A percentile compares a stretch with the other conserved stretches of the same genome.
Evolutionary conservation across 2,329 filamentous ascomycete species (phyloP).

Genomic region (Volutella citrinella): DNA sequence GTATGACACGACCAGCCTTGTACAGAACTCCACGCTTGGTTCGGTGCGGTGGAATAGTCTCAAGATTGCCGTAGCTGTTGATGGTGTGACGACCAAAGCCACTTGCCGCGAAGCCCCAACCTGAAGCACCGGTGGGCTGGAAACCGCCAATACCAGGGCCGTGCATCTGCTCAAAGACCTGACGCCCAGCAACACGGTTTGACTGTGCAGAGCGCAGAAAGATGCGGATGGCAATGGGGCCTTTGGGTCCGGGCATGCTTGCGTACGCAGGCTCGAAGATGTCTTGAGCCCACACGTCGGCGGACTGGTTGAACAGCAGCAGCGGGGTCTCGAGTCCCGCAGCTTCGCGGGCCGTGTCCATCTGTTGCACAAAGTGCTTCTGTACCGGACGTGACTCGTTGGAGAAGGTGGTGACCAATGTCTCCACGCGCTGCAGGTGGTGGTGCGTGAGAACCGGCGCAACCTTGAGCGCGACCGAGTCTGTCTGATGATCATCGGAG

Average conservation of each 20-base stretch:
- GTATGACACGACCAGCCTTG: conserved; percentile 18
- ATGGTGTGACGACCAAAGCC: conserved; percentile 13
- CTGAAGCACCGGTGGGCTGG: conserved; percentile 21
- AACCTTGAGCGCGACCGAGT: conserved; percentile 29
- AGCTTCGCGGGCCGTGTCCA: too few relatives aligned
- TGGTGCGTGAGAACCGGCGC: conserved; percentile 36
- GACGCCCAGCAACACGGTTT: conserved; percentile 25
- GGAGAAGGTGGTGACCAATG: conserved; percentile 12
- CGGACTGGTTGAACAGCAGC: conserved; percentile 6
- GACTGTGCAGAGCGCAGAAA: conserved; percentile 30
- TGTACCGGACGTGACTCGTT: background rate
- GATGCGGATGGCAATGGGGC: conserved; percentile 28
- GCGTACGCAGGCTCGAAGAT: conserved; percentile 37
- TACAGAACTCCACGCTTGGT: conserved; percentile 15
- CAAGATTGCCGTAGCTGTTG: conserved; percentile 31
- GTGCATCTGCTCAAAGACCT: conserved; percentile 31
- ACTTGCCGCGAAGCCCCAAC: too few relatives aligned
- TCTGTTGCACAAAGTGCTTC: conserved; percentile 1
- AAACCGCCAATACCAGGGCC: conserved; percentile 27
- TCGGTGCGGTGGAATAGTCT: conserved; percentile 36
- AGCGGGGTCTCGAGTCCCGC: conserved; percentile 4
- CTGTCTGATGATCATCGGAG: conserved; percentile 12
- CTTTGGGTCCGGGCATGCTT: conserved; percentile 36
- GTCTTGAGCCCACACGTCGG: conserved; percentile 38
- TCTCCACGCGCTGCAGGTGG: conserved; percentile 28